phyloP scores from a whole-genome alignment of 2,329 filamentous ascomycete species.

The Calonectria pseudoreteaudii region DNA sequence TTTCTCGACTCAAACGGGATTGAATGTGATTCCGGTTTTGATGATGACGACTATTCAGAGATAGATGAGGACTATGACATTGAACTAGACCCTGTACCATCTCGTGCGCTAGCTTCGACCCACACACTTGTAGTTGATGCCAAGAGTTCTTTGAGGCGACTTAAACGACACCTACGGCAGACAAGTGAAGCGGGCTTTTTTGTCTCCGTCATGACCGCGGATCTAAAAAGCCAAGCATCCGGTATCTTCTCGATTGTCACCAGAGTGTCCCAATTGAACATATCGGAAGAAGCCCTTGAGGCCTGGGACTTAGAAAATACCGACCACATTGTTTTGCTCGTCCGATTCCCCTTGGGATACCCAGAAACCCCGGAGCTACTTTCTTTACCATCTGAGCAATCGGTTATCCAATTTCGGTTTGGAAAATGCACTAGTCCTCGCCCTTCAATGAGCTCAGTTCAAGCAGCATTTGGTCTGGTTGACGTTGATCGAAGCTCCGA shows the following conservation, averaged over 20 bases:
- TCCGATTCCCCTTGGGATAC: slow-evolving; percentile 75
- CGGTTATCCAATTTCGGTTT: slow-evolving; percentile 67
- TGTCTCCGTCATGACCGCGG: slow-evolving; percentile 70
- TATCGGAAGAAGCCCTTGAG: slow-evolving; percentile 79
- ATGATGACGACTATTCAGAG: slow-evolving; percentile 22
- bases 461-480: slow-evolving; percentile 42
- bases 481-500: not conserved
- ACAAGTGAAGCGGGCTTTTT: slow-evolving; percentile 77
- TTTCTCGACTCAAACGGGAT: not conserved
- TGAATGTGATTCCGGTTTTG: slow-evolving; percentile 22
- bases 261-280: slow-evolving; percentile 74
- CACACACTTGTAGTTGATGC: not conserved
- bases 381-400: slow-evolving; percentile 51
- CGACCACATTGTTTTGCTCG: slow-evolving; percentile 80
- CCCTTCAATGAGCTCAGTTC: slow-evolving; percentile 68
- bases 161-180: slow-evolving; percentile 56
- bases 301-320: slow-evolving; percentile 78
- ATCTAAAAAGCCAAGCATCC: slow-evolving; percentile 54
- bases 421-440: slow-evolving; percentile 81
- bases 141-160: slow-evolving; percentile 13
- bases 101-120: not conserved
- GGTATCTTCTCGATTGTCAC: slow-evolving; percentile 74
- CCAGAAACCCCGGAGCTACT: slow-evolving; percentile 66
- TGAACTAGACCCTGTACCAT: slow-evolving; percentile 30
- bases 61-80: slow-evolving; percentile 29